Conservation (phyloP, 257 asterid genomes). For the Solanum neorickii region DNA sequence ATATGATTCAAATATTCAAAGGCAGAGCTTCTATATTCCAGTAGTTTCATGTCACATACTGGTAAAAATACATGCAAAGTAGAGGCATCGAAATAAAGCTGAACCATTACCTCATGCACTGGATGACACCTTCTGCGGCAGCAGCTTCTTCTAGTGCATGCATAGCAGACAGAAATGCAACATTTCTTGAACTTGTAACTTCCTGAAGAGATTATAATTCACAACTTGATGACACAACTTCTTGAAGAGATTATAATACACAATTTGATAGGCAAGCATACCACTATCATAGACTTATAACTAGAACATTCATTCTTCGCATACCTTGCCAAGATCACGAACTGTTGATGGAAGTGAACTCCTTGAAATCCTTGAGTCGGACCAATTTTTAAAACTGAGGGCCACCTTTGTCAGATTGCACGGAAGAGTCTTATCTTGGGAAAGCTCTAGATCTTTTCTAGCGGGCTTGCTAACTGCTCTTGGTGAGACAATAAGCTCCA, state of each 20-base stretch:
- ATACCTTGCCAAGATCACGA: slow-evolving; percentile 66
- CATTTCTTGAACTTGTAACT: slow-evolving; percentile 33
- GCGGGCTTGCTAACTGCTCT: slow-evolving; percentile 24
- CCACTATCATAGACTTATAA: background rate
- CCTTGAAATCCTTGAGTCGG: slow-evolving; percentile 42
- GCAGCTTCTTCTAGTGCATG: slow-evolving; percentile 82
- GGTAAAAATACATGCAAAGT: background rate
- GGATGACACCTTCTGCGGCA: slow-evolving; percentile 44
- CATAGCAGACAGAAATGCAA: slow-evolving; percentile 47
- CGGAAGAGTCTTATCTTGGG: slow-evolving; percentile 23
- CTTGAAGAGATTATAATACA: background rate
- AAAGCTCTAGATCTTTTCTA: slow-evolving; percentile 26
- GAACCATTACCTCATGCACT: slow-evolving; percentile 56
- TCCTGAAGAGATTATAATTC: slow-evolving; percentile 29
- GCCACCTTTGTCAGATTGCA: slow-evolving; percentile 34
- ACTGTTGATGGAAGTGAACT: slow-evolving; percentile 47
- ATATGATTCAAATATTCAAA: background rate
- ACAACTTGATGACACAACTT: background rate
- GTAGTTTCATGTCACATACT: background rate
- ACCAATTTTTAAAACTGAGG: slow-evolving; percentile 20
- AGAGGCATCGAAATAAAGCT: background rate
- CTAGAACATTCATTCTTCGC: background rate
- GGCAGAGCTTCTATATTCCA: background rate
- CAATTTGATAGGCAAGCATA: background rate
- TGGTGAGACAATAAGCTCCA: slow-evolving; percentile 39